These are phyloP conservation scores for Iris macrosiphon DNA, from an alignment of 106 monocot genomes.

Conservation along the genomic window DNA sequence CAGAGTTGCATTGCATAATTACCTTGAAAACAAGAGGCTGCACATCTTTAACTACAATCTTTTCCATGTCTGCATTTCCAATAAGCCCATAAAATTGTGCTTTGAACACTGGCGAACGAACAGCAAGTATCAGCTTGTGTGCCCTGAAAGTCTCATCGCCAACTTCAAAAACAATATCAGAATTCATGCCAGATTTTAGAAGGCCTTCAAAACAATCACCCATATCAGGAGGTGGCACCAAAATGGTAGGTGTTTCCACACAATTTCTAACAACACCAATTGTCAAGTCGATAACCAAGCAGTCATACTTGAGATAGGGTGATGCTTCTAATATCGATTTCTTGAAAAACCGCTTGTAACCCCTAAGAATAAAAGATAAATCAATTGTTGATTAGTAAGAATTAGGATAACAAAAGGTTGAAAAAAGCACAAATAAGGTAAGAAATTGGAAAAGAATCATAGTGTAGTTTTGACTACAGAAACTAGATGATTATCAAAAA, in stretches of 20 bases:
- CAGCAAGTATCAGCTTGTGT: conserved; percentile 33
- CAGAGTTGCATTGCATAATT: too few relatives aligned
- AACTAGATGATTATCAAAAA: too few relatives aligned
- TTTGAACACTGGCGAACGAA: conserved; percentile 35
- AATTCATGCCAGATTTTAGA: conserved; percentile 15
- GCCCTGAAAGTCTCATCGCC: conserved; percentile 25
- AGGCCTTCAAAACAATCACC: conserved; percentile 17
- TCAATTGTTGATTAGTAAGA: neutral
- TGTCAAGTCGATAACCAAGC: conserved; percentile 23
- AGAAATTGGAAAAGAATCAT: too few relatives aligned
- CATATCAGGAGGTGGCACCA: conserved; percentile 26
- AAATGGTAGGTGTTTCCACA: conserved; percentile 21
- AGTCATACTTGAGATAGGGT: conserved; percentile 30
- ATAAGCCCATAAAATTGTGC: conserved; percentile 44
- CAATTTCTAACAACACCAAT: conserved; percentile 38
- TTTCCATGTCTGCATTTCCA: conserved; percentile 22
- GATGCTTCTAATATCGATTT: conserved; percentile 30
- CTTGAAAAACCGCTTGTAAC: conserved; percentile 33
- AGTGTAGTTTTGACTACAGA: too few relatives aligned
- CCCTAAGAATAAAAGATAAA: conserved; percentile 17
- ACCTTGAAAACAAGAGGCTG: conserved; percentile 38
- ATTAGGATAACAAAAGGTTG: neutral
- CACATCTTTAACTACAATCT: conserved; percentile 27
- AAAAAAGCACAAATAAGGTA: too few relatives aligned
- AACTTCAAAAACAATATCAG: conserved; percentile 32